Conservation (phyloP, 179 eudicot genomes). For the Heliamphora pulchella region DNA sequence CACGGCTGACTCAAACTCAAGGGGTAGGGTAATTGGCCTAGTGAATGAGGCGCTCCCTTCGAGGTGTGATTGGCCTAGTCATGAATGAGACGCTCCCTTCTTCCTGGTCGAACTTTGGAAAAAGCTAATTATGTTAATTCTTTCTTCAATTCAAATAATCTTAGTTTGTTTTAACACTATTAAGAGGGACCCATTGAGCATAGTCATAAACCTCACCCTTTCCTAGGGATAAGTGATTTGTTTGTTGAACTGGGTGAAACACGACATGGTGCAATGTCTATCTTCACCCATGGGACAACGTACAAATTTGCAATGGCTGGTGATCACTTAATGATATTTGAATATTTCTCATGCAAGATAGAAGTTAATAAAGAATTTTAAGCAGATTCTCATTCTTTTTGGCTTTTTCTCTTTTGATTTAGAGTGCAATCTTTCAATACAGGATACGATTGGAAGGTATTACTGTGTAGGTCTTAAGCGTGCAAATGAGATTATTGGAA, state of each 20-base stretch:
- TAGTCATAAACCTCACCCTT: no score
- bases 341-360: no score
- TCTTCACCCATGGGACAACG: not conserved
- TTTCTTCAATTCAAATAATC: not conserved
- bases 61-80: no score
- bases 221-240: not conserved
- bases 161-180: not conserved
- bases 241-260: not conserved
- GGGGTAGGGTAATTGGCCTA: no score
- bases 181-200: no score
- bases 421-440: slow-evolving; percentile 9
- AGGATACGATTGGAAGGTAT: slow-evolving; percentile 66
- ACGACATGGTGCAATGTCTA: not conserved
- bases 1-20: no score
- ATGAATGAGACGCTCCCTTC: no score
- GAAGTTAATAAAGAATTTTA: no score
- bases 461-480: slow-evolving; percentile 60
- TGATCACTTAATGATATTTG: not conserved
- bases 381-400: no score
- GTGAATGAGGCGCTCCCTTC: no score
- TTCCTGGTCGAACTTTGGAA: not conserved
- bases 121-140: not conserved
- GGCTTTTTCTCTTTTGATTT: slow-evolving; percentile 6
- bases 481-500: slow-evolving; percentile 84
- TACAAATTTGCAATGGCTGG: not conserved